Conservation (phyloP, 257 asterid genomes). For the Solanum stenotomum region DNA sequence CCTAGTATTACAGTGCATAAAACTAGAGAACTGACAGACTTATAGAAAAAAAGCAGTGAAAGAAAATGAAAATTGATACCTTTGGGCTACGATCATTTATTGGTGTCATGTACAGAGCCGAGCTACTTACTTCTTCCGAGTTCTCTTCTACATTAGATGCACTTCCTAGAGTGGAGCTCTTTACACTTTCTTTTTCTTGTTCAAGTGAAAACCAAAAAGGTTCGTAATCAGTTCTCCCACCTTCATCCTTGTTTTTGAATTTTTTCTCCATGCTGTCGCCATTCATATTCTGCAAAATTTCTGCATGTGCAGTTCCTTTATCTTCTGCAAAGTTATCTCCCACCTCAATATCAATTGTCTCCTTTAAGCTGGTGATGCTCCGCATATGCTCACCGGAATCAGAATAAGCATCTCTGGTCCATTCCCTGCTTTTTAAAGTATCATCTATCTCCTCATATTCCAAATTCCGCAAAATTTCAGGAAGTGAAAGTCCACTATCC, state of each 20-base stretch:
- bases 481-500: slow-evolving; percentile 32
- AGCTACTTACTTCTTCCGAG: slow-evolving; percentile 8
- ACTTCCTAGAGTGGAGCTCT: slow-evolving; percentile 12
- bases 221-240: slow-evolving; percentile 2
- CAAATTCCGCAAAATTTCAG: slow-evolving; percentile 49
- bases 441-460: slow-evolving; percentile 49
- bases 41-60: not conserved
- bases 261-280: not conserved
- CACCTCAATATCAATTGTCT: not conserved
- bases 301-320: not conserved
- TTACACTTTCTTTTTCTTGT: slow-evolving; percentile 24
- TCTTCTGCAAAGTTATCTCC: not conserved
- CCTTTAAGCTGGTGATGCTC: not conserved
- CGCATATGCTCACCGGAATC: not conserved
- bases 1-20: not conserved
- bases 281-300: not conserved
- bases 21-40: not conserved
- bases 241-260: not conserved
- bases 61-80: not conserved
- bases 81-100: not conserved
- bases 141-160: slow-evolving; percentile 14
- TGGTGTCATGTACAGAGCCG: slow-evolving; percentile 19
- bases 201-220: slow-evolving; percentile 20
- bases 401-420: slow-evolving; percentile 26
- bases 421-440: slow-evolving; percentile 28